These are phyloP conservation scores for Aspergillus bridgeri DNA, from an alignment of 495 filamentous ascomycete species.

Conservation along the genomic window DNA sequence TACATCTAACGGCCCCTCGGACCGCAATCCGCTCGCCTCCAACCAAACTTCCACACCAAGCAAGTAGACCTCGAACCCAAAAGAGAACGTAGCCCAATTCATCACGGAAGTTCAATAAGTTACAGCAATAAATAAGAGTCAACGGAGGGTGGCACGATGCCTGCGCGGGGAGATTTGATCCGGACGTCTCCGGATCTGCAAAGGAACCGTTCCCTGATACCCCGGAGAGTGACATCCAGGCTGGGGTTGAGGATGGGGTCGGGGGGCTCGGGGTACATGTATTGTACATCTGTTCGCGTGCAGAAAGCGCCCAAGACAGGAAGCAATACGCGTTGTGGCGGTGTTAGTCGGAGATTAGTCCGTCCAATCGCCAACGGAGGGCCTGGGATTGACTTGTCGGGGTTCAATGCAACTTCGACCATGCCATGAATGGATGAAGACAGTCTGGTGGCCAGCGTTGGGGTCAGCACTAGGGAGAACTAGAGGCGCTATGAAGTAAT, in stretches of 20 bases:
- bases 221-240: no score
- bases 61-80: neutral
- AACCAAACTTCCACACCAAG: neutral
- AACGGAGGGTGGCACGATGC: neutral
- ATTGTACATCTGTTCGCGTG: no score
- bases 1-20: constrained; percentile 8
- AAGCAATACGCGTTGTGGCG: neutral
- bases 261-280: no score
- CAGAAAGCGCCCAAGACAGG: neutral
- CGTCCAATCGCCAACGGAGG: neutral
- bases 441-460: no score
- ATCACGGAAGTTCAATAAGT: constrained; percentile 7
- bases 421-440: no score
- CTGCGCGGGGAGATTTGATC: neutral
- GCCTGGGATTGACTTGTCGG: neutral
- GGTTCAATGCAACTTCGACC: neutral
- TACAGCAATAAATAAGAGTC: neutral
- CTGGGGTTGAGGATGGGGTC: no score
- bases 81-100: constrained; percentile 11
- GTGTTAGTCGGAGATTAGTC: neutral
- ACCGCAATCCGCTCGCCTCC: constrained; percentile 12
- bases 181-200: neutral
- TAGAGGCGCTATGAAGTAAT: neutral
- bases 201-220: neutral
- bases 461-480: neutral